phyloP scores from a whole-genome alignment of 2,329 filamentous ascomycete genomes.

The Verticillium tricorpus region DNA sequence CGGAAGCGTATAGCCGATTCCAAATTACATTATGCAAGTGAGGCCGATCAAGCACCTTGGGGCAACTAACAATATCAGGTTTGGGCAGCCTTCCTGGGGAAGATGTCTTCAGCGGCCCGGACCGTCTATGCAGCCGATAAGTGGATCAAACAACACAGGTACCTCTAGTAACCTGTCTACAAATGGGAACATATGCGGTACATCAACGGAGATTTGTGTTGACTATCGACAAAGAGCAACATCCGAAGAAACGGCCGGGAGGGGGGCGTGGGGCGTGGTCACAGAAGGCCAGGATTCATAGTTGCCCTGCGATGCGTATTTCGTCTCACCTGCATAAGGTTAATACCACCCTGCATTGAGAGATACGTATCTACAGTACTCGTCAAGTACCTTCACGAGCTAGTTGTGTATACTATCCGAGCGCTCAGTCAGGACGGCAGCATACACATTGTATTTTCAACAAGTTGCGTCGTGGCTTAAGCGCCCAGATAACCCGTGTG shows the following conservation, averaged over 20 bases:
- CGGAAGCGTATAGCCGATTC: neutral
- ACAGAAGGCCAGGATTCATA: neutral
- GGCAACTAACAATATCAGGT: neutral
- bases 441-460: neutral
- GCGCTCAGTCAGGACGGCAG: neutral
- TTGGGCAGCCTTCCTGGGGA: too few species aligned
- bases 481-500: neutral
- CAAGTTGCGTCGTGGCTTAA: neutral
- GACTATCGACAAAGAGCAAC: neutral
- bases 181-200: neutral
- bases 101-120: too few species aligned
- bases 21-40: neutral
- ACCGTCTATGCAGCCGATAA: too few species aligned
- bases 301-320: neutral
- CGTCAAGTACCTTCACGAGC: neutral
- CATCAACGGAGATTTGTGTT: neutral
- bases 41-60: neutral
- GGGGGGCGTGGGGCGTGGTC: neutral
- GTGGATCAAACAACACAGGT: too few species aligned
- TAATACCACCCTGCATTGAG: too few species aligned
- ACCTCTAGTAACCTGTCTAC: too few species aligned
- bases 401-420: neutral
- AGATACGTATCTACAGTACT: too few species aligned
- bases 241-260: neutral
- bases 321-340: neutral